These are phyloP conservation scores for Saksenaea vasiformis DNA, from an alignment of 371 early-diverging fungal species.

Conservation along the genomic window DNA sequence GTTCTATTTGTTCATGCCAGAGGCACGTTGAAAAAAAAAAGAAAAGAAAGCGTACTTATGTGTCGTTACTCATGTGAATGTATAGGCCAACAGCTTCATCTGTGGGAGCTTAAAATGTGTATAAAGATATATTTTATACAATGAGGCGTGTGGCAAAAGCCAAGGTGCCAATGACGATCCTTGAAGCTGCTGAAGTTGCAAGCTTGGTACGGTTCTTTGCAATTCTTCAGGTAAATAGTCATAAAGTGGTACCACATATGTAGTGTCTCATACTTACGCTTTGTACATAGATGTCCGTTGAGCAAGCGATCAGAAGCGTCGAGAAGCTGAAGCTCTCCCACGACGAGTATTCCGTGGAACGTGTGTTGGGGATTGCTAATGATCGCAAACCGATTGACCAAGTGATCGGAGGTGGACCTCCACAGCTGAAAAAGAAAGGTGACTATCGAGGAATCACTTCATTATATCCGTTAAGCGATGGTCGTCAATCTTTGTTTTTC, in stretches of 20 bases:
- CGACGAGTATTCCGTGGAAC: no score
- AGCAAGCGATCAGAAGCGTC: no score
- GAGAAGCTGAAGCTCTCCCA: no score
- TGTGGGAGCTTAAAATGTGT: neutral
- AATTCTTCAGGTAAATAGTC: neutral
- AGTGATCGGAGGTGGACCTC: no score
- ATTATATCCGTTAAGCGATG: no score
- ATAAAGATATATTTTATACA: neutral
- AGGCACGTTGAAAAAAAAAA: neutral
- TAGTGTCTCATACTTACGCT: neutral
- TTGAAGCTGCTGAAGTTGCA: neutral
- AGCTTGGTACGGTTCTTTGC: neutral
- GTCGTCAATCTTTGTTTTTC: no score
- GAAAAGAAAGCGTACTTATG: neutral
- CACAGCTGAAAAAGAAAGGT: no score
- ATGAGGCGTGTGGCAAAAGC: neutral
- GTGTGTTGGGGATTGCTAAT: no score
- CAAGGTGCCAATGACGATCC: neutral
- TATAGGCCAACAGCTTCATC: neutral
- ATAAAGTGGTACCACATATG: neutral
- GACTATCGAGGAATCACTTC: no score
- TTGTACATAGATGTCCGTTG: neutral
- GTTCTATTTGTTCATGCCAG: neutral
- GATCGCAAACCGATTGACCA: no score
- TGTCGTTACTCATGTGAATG: neutral